Evolutionary conservation across 371 early-diverging fungal species (phyloP).

Genomic region (Paraphysoderma sedebokerense): DNA sequence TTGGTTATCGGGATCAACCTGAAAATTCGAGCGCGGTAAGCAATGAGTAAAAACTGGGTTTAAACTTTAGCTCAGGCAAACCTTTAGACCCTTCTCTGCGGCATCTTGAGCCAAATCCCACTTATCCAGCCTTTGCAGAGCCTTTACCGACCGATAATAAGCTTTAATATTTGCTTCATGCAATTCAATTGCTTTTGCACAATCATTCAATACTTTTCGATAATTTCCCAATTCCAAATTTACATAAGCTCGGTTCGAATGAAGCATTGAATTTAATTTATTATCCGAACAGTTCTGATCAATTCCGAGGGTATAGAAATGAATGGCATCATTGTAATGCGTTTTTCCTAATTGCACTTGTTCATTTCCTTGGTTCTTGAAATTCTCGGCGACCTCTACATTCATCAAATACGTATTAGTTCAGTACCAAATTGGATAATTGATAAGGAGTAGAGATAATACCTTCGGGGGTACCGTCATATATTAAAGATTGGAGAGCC

Average conservation of each 20-base stretch:
- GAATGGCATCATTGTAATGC: slow-evolving; percentile 56
- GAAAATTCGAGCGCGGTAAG: too few species aligned
- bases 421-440: not conserved
- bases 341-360: slow-evolving; percentile 52
- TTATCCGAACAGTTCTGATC: slow-evolving; percentile 57
- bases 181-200: slow-evolving; percentile 60
- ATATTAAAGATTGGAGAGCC: slow-evolving; percentile 73
- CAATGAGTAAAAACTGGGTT: too few species aligned
- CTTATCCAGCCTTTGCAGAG: slow-evolving; percentile 55
- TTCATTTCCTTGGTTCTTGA: slow-evolving; percentile 91
- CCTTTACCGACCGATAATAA: slow-evolving; percentile 73
- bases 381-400: slow-evolving; percentile 77
- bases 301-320: slow-evolving; percentile 74
- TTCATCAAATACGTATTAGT: not conserved
- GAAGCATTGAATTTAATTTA: slow-evolving; percentile 54
- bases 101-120: slow-evolving; percentile 70
- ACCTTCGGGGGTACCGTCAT: slow-evolving; percentile 91
- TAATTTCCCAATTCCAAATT: slow-evolving; percentile 83
- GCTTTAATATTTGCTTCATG: slow-evolving; percentile 77
- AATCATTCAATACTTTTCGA: slow-evolving; percentile 71
- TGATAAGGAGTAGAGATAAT: not conserved
- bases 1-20: slow-evolving; percentile 49
- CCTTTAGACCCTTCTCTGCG: slow-evolving; percentile 42
- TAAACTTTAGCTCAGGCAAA: slow-evolving; percentile 9
- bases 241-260: slow-evolving; percentile 80